Conservation (phyloP, 805 yeast genomes). For the Barnettozyma californica region DNA sequence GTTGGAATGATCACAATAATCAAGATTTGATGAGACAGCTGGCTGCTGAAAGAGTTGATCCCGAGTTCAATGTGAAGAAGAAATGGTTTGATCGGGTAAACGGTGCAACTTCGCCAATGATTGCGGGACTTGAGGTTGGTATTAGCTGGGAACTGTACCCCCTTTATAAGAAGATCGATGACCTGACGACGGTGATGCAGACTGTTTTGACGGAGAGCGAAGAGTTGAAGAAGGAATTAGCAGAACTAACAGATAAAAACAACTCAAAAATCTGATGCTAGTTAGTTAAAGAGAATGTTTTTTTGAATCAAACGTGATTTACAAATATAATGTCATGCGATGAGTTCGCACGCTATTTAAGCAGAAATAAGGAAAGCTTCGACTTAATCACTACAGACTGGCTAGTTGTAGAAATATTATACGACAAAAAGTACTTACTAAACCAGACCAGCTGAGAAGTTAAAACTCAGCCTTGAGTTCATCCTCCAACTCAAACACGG, state of each 20-base stretch:
- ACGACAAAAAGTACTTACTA: not conserved
- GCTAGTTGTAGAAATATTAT: not conserved
- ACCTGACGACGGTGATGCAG: constrained; percentile 21
- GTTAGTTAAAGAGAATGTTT: too few relatives aligned
- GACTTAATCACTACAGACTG: too few relatives aligned
- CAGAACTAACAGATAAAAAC: not conserved
- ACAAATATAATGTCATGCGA: too few relatives aligned
- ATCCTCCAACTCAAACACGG: constrained; percentile 20
- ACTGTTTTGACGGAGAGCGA: constrained; percentile 16
- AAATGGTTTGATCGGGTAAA: constrained; percentile 49
- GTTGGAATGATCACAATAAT: constrained; percentile 27
- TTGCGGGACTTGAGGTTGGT: constrained; percentile 47
- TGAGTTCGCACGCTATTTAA: too few relatives aligned
- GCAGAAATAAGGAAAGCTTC: too few relatives aligned
- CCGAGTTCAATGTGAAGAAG: constrained; percentile 52
- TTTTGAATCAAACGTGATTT: too few relatives aligned
- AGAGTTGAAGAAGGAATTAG: constrained; percentile 12
- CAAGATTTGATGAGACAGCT: constrained; percentile 44
- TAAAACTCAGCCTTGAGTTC: constrained; percentile 1
- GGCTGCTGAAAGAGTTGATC: constrained; percentile 64
- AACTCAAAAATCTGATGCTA: not conserved
- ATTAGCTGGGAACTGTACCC: constrained; percentile 61
- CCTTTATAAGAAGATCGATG: constrained; percentile 46
- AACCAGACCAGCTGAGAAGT: not conserved
- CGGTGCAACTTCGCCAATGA: constrained; percentile 52